These are phyloP conservation scores for Bipolaris victoriae DNA, from an alignment of 2,329 filamentous ascomycete species.

Conservation along the genomic window DNA sequence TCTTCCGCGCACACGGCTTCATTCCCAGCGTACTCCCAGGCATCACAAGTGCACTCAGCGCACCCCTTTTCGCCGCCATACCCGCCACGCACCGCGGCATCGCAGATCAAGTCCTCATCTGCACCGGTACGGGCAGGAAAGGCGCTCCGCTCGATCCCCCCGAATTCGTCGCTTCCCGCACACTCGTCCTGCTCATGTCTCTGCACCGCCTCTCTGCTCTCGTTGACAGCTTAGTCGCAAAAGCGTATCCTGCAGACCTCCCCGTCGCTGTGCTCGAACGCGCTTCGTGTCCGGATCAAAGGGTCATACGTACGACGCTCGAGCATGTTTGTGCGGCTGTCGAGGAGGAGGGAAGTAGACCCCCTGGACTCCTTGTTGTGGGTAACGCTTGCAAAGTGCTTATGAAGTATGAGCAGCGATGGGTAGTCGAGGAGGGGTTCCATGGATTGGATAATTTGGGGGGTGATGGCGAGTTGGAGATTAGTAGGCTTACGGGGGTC, in stretches of 20 bases:
- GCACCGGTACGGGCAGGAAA: slow-evolving; percentile 93
- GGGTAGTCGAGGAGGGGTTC: slow-evolving; percentile 89
- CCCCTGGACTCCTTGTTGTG: slow-evolving; percentile 86
- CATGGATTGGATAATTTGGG: slow-evolving; percentile 65
- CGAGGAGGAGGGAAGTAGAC: slow-evolving; percentile 85
- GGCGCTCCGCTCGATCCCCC: slow-evolving; percentile 83
- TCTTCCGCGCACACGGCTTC: slow-evolving; percentile 76
- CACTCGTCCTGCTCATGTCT: slow-evolving; percentile 94
- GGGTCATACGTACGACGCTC: slow-evolving; percentile 87
- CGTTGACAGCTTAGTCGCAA: slow-evolving; percentile 66
- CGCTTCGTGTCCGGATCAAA: slow-evolving; percentile 91
- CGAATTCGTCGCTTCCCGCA: slow-evolving; percentile 75
- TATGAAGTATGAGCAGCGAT: slow-evolving; percentile 66
- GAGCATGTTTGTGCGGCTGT: slow-evolving; percentile 80
- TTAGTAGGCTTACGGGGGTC: slow-evolving; percentile 21
- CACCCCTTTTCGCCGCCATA: slow-evolving; percentile 85
- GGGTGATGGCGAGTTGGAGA: slow-evolving; percentile 29
- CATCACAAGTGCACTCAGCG: slow-evolving; percentile 85
- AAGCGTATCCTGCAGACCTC: slow-evolving; percentile 73
- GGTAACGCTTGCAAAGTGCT: slow-evolving; percentile 84
- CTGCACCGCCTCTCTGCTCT: slow-evolving; percentile 81
- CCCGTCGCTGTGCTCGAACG: slow-evolving; percentile 93
- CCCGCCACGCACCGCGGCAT: slow-evolving; percentile 88
- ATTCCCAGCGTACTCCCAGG: slow-evolving; percentile 80
- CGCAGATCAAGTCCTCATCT: slow-evolving; percentile 92